phyloP scores from a whole-genome alignment of 257 asterid species.

The Striga asiatica region DNA sequence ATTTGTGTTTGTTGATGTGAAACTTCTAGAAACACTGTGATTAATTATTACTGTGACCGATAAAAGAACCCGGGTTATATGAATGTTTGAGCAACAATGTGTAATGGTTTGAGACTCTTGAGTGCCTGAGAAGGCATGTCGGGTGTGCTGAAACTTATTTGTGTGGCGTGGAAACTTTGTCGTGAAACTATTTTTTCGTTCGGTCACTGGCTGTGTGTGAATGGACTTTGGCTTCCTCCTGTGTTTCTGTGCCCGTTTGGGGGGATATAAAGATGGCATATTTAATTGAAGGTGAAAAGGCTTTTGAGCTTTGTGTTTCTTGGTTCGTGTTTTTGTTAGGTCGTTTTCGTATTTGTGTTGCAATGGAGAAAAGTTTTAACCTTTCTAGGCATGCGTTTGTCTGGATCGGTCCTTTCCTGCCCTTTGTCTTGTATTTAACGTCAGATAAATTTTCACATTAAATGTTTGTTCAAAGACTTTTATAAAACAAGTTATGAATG shows the following conservation, averaged over 20 bases:
- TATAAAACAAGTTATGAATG: too few species aligned
- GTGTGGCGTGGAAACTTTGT: conserved; percentile 28
- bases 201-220: conserved; percentile 30
- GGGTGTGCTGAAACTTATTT: conserved; percentile 13
- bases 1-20: not conserved
- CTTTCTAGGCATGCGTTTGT: too few species aligned
- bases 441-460: too few species aligned
- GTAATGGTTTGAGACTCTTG: conserved; percentile 2
- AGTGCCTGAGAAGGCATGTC: conserved; percentile 10
- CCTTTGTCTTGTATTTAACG: too few species aligned
- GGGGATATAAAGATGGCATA: conserved; percentile 12
- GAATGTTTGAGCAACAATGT: conserved; percentile 40
- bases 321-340: too few species aligned
- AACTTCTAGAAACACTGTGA: conserved; percentile 30
- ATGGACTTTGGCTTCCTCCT: conserved; percentile 27
- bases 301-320: too few species aligned
- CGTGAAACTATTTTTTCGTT: conserved; percentile 19
- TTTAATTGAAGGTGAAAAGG: too few species aligned
- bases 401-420: too few species aligned
- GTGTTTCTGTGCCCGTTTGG: conserved; percentile 23
- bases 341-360: too few species aligned
- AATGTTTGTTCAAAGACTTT: too few species aligned
- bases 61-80: conserved; percentile 15
- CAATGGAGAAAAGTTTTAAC: too few species aligned
- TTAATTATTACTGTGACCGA: conserved; percentile 26